phyloP scores from a whole-genome alignment of 768 basidiomycete species.

The Imleria badia region DNA sequence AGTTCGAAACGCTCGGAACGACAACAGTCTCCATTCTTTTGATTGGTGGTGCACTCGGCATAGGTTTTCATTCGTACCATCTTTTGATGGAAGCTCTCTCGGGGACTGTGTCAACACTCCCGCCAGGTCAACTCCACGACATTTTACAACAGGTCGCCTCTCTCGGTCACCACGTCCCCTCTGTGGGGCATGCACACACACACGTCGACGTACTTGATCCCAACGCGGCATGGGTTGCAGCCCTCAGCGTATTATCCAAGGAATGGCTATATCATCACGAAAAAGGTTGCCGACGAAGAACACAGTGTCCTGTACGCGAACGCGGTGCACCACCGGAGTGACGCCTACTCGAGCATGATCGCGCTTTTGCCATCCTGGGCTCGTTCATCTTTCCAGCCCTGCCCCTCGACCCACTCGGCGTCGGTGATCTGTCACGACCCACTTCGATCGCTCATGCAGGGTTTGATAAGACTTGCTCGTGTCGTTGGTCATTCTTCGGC shows the following conservation, averaged over 20 bases:
- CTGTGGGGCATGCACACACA: conserved; percentile 52
- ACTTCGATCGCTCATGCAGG: conserved; percentile 6
- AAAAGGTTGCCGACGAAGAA: conserved; percentile 87
- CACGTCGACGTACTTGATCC: conserved; percentile 70
- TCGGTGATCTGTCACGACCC: background rate
- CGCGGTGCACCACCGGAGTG: conserved; percentile 96
- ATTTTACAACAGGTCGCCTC: conserved; percentile 58
- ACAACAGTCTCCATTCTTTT: conserved; percentile 84
- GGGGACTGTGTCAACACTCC: conserved; percentile 61
- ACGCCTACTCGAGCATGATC: conserved; percentile 90
- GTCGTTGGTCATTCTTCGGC: conserved; percentile 84
- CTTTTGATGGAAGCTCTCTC: conserved; percentile 74
- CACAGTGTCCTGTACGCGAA: conserved; percentile 93
- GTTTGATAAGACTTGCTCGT: conserved; percentile 66
- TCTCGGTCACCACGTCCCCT: conserved; percentile 52
- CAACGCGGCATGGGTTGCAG: conserved; percentile 97
- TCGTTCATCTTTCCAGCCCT: conserved; percentile 82
- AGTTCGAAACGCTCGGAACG: conserved; percentile 96
- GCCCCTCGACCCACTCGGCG: conserved; percentile 91
- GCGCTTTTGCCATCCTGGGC: conserved; percentile 92
- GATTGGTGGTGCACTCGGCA: conserved; percentile 78
- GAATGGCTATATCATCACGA: conserved; percentile 92
- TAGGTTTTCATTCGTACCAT: conserved; percentile 88
- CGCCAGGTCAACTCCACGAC: conserved; percentile 63
- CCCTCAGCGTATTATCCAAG: conserved; percentile 73